A percentile compares a stretch with the other conserved stretches of the same genome.
Evolutionary conservation across 2,329 filamentous ascomycete species (phyloP).

Genomic region (Colletotrichum sp.): DNA sequence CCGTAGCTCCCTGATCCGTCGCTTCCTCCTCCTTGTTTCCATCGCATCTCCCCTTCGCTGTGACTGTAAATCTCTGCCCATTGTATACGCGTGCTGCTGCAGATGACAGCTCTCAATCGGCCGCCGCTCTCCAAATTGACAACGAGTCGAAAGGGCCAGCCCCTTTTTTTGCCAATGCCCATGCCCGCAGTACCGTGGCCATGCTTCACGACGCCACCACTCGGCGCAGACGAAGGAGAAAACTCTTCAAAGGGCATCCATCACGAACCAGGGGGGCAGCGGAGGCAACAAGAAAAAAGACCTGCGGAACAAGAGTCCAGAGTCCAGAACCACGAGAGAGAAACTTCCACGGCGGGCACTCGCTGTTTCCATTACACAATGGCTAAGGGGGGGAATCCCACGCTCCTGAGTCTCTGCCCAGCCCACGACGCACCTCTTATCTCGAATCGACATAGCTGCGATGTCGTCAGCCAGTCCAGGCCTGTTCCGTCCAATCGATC

Average conservation of each 20-base stretch:
- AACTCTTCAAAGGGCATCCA: not conserved
- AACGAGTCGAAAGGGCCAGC: not conserved
- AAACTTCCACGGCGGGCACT: slow-evolving; percentile 1
- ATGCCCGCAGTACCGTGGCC: not conserved
- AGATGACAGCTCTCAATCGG: not conserved
- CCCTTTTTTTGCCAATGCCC: not conserved
- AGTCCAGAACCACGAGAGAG: not conserved
- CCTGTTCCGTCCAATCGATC: slow-evolving; percentile 17
- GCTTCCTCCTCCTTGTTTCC: not conserved
- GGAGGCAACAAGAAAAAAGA: not conserved
- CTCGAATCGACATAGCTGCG: slow-evolving; percentile 20
- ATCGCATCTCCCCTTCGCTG: not conserved
- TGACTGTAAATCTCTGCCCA: not conserved
- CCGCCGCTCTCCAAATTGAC: not conserved
- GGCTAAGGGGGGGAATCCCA: slow-evolving; percentile 8
- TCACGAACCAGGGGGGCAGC: not conserved
- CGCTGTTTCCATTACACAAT: slow-evolving; percentile 21
- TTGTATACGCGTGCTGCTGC: not conserved
- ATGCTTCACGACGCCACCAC: not conserved
- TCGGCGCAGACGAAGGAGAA: not conserved
- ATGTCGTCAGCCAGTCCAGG: slow-evolving; percentile 21
- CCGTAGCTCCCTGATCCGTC: not conserved
- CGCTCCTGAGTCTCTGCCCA: not conserved
- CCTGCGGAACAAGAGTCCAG: not conserved
- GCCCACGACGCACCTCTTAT: slow-evolving; percentile 13